phyloP scores from a whole-genome alignment of 2,329 filamentous ascomycete species.

The Colletotrichum limetticola region DNA sequence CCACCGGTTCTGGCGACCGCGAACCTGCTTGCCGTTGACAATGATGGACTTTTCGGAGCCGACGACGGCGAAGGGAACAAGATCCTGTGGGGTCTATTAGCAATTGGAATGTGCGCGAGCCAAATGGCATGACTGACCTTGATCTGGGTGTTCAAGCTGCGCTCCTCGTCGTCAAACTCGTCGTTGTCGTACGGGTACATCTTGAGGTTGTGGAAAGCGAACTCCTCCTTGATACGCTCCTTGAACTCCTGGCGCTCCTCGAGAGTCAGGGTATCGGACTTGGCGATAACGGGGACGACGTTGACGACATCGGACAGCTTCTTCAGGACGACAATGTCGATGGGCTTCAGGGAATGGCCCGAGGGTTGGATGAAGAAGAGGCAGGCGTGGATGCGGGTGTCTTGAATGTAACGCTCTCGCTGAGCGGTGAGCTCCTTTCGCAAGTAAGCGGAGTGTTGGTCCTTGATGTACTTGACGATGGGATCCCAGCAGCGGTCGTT shows the following conservation, averaged over 20 bases:
- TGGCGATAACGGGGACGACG: constrained; percentile 98
- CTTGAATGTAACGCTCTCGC: constrained; percentile 98
- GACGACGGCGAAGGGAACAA: constrained; percentile 97
- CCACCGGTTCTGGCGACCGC: constrained; percentile 98
- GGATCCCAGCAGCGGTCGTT: constrained; percentile 99
- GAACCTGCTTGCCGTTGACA: constrained; percentile 96
- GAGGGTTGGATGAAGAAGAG: constrained; percentile 99
- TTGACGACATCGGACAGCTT: constrained; percentile 99
- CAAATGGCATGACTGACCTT: constrained; percentile 69
- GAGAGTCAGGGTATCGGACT: constrained; percentile 94
- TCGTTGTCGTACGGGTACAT: constrained; percentile 99
- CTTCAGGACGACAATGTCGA: constrained; percentile 99
- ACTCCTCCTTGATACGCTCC: constrained; percentile 99
- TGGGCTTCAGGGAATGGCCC: constrained; percentile 97
- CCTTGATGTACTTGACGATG: constrained; percentile 99
- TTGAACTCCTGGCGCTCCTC: constrained; percentile 98
- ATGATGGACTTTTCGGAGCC: constrained; percentile 98
- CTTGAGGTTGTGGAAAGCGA: constrained; percentile 99
- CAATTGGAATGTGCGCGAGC: not conserved
- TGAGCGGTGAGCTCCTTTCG: constrained; percentile 99
- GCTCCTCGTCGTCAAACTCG: constrained; percentile 97
- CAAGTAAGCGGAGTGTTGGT: constrained; percentile 98
- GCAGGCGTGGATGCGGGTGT: constrained; percentile 99
- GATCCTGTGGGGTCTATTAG: constrained; percentile 69
- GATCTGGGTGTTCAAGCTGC: constrained; percentile 91